Conservation (phyloP, 2,329 filamentous ascomycete genomes). For the Neofusicoccum kwambonambiense region DNA sequence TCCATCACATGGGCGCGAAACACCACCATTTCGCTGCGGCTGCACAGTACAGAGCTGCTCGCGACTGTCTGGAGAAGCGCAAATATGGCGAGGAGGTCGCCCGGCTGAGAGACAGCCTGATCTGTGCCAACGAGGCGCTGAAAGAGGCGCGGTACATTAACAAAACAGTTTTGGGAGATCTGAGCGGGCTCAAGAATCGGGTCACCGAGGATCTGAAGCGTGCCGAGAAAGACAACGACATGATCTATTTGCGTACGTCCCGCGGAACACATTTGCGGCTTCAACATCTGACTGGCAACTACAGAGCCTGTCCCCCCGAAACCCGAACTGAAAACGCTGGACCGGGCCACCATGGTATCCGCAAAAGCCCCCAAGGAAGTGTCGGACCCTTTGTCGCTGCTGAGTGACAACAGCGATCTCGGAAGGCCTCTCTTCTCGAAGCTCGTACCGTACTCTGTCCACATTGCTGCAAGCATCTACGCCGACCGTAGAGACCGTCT, state of each 20-base stretch:
- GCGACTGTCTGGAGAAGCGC: constrained; percentile 87
- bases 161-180: constrained; percentile 75
- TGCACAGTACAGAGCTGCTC: constrained; percentile 86
- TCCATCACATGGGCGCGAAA: constrained; percentile 95
- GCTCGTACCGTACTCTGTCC: constrained; percentile 91
- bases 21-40: constrained; percentile 96
- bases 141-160: constrained; percentile 82
- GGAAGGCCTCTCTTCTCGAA: constrained; percentile 85
- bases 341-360: constrained; percentile 84
- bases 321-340: constrained; percentile 79
- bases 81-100: constrained; percentile 96
- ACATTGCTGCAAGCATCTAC: constrained; percentile 93
- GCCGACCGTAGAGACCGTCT: constrained; percentile 87
- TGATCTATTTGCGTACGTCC: constrained; percentile 79
- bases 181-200: constrained; percentile 77
- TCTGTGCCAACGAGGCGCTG: constrained; percentile 80
- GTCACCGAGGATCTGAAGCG: constrained; percentile 86
- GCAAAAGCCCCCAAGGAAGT: constrained; percentile 79
- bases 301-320: constrained; percentile 78
- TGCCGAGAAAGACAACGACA: constrained; percentile 93
- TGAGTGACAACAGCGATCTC: constrained; percentile 78
- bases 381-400: constrained; percentile 71
- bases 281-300: constrained; percentile 2
- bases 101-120: constrained; percentile 75
- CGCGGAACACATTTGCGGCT: too few species aligned